Evolutionary conservation across 208 protist species (phyloP), one percentile per base, ranked within the genome.

Genomic region (Strigomonas oncopelti): DNA sequence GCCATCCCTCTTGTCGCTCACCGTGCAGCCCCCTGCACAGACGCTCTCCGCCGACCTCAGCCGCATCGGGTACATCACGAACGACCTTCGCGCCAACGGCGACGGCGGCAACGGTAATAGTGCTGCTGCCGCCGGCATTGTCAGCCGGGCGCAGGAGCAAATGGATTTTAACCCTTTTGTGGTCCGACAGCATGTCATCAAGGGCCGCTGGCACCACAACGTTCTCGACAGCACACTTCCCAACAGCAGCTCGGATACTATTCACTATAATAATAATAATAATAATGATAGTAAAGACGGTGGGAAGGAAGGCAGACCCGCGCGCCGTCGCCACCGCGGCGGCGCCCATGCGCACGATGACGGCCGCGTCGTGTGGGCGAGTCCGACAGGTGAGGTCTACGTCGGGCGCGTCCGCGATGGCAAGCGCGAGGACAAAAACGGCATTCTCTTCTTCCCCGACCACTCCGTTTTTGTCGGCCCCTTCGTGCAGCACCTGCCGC

Each of bases 321-420:
- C n/a, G n/a, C n/a, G n/a, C n/a, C n/a, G n/a, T n/a, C n/a, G n/a
- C n/a, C n/a, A n/a, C n/a, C n/a, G n/a, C n/a, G 38, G 66, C 4
- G 86, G 77, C 20, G 46, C 9, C 18, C 9, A 14, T 22, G 46
- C 46, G 4, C 46, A 4, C 27, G 13, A 58, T 1, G 5, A 31
- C 24, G 14, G 16, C 7, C 32, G 45, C 42, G 60, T 24, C 13
- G 78, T 90, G 25, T 88, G 86, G 83, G 76, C 81, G 28, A 93
- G 92, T 65, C 87, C 87, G 0, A 86, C 70, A 45, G 85, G 90
- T 20, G 74, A 91, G 18, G 72, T 93, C 8, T 95, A 93, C 62
- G 66, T 89, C n/a, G 90, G 90, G 5, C 59, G 65, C 11, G 85
- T 95, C 58, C 51, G 58, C 51, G 64, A 81, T 34, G 86, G 84